Percentiles rank a stretch among this genome's conserved stretches.
phyloP scores from a whole-genome alignment of 139 green algal genomes.

The Mesotaenium endlicherianum region DNA sequence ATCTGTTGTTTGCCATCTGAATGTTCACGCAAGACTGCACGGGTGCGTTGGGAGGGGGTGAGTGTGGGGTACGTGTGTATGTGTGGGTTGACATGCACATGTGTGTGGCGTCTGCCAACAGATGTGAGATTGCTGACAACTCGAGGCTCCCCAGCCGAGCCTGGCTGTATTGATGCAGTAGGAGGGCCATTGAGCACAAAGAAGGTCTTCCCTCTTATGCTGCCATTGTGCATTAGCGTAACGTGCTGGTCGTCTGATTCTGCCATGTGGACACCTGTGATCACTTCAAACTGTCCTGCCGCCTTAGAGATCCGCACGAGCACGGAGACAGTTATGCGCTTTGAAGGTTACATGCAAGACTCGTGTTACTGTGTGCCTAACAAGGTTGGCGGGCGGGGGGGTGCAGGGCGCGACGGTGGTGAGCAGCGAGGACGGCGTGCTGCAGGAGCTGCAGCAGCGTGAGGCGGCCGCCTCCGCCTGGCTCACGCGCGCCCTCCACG shows the following conservation, averaged over 20 bases:
- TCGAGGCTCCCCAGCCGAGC: no score
- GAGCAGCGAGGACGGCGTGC: not conserved
- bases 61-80: no score
- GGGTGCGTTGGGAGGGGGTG: no score
- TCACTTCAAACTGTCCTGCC: not conserved
- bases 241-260: no score
- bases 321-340: not conserved
- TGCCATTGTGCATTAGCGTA: no score
- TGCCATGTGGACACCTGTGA: not conserved
- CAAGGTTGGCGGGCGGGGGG: not conserved
- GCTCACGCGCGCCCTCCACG: not conserved
- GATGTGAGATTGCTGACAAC: no score
- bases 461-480: not conserved
- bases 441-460: not conserved
- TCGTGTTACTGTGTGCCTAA: not conserved
- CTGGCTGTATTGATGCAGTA: no score
- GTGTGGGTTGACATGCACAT: no score
- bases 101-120: no score
- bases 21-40: no score
- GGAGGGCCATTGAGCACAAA: no score
- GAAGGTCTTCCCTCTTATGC: no score
- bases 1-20: not conserved
- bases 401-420: not conserved
- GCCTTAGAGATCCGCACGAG: not conserved
- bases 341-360: not conserved